Evolutionary conservation across 108 stramenopile species (phyloP).

Genomic region (Discostella stelligeroides): DNA sequence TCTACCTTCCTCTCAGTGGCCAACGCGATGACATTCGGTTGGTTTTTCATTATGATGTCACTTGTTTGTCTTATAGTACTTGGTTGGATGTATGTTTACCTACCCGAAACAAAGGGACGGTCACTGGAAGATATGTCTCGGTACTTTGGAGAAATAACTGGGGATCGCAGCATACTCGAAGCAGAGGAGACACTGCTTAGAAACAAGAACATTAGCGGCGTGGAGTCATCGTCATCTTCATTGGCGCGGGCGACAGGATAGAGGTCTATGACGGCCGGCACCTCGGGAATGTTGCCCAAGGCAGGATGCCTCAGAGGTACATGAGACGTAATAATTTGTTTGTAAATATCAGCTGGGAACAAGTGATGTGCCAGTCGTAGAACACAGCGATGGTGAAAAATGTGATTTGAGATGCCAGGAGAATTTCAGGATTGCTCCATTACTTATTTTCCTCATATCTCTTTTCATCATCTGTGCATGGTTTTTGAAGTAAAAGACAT

Average conservation of each 20-base stretch:
- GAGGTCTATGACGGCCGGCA: not conserved
- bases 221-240: slow-evolving; percentile 1
- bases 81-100: slow-evolving; percentile 62
- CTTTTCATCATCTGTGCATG: too few species aligned
- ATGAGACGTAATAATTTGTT: too few species aligned
- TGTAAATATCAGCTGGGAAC: too few species aligned
- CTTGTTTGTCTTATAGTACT: slow-evolving; percentile 53
- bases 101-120: slow-evolving; percentile 86
- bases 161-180: slow-evolving; percentile 69
- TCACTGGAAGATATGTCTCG: slow-evolving; percentile 86
- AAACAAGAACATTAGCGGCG: not conserved
- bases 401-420: too few species aligned
- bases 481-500: too few species aligned
- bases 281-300: slow-evolving; percentile 3
- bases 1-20: slow-evolving; percentile 70
- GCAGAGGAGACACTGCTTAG: slow-evolving; percentile 53
- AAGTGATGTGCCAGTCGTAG: too few species aligned
- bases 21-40: slow-evolving; percentile 62
- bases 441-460: too few species aligned
- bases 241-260: not conserved
- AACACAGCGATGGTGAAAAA: too few species aligned
- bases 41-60: slow-evolving; percentile 74
- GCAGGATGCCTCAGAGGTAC: slow-evolving; percentile 6
- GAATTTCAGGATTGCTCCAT: too few species aligned
- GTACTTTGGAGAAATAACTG: slow-evolving; percentile 87